Evolutionary conservation across 129 eudicot genomes (phyloP), one percentile per base, ranked within the genome.

Genomic region (Mikania micrantha): DNA sequence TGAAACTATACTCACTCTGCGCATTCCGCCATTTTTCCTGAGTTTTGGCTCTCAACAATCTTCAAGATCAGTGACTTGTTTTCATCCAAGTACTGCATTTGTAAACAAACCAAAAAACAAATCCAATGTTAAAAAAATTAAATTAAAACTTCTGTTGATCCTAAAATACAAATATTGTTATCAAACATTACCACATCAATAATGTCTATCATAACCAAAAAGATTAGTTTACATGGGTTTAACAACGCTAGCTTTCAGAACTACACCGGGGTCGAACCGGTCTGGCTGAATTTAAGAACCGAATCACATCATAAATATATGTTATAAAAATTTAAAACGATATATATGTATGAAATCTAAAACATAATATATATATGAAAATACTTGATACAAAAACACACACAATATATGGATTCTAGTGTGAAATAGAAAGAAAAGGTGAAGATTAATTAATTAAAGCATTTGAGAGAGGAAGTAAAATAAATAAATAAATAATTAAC

Each of bases 41-140:
- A 84, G 80, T 89, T 94, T 69, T 94, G 99, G 79, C 95, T 89
- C 80, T 94, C 99, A 62, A 94, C 96, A 75, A 94, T 94, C 90
- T 85, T 93, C 67, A 93, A 84, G 50, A 93, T 93, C 78, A 93
- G 82, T 28, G 99, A 84, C 79, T 93, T 93, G 87, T 93, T 93
- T 80, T 93, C 99, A 85, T 93, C 99, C 57, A 93, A 82, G 78
- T 84, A 93, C 98, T 93, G 83, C 85, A 70, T 10, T 53, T 17
- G 49, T 19, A 54, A 32, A 32, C 36, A 11, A 13, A 13, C 9
- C 36, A 41, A 29, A 40, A 29, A 20, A 36, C n/a, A 69, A 52
- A 69, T 15, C 25, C 16, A 50, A 38, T 54, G 54, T 24, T 38
- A 38, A 54, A 20, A 38, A 69, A 19, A 24, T 11, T 10, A 70